Evolutionary conservation across 345 rosid genomes (phyloP).

Genomic region (Salix arbutifolia): DNA sequence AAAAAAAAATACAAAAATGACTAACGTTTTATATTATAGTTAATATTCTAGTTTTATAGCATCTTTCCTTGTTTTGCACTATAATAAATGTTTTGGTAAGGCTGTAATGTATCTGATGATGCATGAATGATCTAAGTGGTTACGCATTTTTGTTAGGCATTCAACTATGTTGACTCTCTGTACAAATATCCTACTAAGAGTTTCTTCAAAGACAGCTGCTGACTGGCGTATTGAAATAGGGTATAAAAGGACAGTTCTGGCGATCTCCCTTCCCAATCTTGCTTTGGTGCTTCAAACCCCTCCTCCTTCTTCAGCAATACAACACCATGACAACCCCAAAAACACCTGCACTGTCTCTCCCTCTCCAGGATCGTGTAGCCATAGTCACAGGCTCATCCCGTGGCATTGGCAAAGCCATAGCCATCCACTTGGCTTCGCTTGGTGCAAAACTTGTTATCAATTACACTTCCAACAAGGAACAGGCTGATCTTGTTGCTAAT

Average conservation of each 20-base stretch:
- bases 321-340: background rate
- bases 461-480: slow-evolving; percentile 27
- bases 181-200: too few species aligned
- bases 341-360: background rate
- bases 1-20: too few species aligned
- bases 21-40: too few species aligned
- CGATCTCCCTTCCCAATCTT: too few species aligned
- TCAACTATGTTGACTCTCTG: background rate
- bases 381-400: slow-evolving; percentile 40
- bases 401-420: slow-evolving; percentile 36
- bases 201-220: too few species aligned
- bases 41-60: too few species aligned
- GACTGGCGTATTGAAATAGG: too few species aligned
- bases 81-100: background rate
- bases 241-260: too few species aligned
- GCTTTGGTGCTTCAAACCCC: too few species aligned
- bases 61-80: too few species aligned
- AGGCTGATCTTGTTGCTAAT: slow-evolving; percentile 18
- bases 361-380: slow-evolving; percentile 29
- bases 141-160: background rate
- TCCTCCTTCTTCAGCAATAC: background rate
- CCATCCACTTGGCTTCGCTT: slow-evolving; percentile 33
- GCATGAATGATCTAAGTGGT: background rate
- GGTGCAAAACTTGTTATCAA: slow-evolving; percentile 35
- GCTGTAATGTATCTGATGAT: background rate